Base-by-base conservation (phyloP, 1,284 basidiomycete species). In the Kwoniella shivajii region DNA sequence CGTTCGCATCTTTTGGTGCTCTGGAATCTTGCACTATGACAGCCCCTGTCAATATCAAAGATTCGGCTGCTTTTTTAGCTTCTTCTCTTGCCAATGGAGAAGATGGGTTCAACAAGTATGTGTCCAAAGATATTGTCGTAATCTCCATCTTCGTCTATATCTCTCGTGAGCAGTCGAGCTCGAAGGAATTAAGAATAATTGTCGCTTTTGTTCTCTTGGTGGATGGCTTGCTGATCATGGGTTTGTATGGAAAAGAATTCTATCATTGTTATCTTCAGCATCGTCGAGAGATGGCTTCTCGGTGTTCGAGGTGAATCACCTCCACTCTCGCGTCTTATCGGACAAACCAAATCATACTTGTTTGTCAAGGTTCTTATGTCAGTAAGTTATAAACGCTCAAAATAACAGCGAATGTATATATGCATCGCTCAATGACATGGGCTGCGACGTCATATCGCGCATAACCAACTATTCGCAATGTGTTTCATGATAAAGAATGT, bases 11-110 rank as follows among this genome's bases (percentile, higher is more conserved):
- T 67, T 90, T 88, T 0, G 85, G 84, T n/a, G 92, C 90, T 7
- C 90, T 83, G 18, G 86, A 87, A 73, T 94, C 92, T 49, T 84
- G 85, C 18, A 93, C 81, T 27, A 94, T 81, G 31, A 94, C 82
- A 1, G 92, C 92, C 2, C 92, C 92, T 57, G 75, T 75, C 22
- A 81, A 81, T 59, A 91, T 88, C 26, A 95, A 80, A 3, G 89
- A 89, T 65, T 89, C 82, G 14, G 90, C 88, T 34, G 87, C 88
- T 86, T 89, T 57, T 4, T 38, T 50, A 45, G 68, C 67, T 60
- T 73, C 60, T 1, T 46, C 54, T 26, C 33, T n/a, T 2, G 77
- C 82, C 20, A 79, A 78, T 2, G 84, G 82, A 16, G 82, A 79
- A 13, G 70, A 68, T 22, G 83, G 78, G 29, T 82, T 76, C 1